These are phyloP conservation scores for Coniosporium apollinis DNA, from an alignment of 495 filamentous ascomycete genomes.

Conservation along the genomic window DNA sequence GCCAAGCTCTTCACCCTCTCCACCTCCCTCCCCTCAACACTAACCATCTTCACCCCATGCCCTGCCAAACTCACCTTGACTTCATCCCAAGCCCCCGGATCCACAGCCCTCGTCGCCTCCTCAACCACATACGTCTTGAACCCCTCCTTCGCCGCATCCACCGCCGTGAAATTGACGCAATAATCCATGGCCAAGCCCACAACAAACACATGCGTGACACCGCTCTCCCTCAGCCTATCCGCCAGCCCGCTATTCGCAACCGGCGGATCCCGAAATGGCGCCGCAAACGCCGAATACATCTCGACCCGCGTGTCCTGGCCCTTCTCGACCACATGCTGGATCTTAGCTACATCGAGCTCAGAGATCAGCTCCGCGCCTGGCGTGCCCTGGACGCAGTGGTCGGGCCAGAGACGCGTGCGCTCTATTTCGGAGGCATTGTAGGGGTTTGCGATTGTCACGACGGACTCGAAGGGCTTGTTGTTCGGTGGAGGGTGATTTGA, in stretches of 20 bases:
- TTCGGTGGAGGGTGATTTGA: conserved; percentile 50
- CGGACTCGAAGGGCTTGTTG: conserved; percentile 49
- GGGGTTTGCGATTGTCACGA: conserved; percentile 45
- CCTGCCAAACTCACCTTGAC: conserved; percentile 38
- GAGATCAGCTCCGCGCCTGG: conserved; percentile 57
- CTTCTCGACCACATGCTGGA: conserved; percentile 59
- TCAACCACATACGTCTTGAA: conserved; percentile 61
- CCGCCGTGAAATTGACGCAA: conserved; percentile 68
- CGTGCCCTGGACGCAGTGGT: conserved; percentile 68
- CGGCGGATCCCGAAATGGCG: conserved; percentile 45
- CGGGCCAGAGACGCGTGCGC: conserved; percentile 65
- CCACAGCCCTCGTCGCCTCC: conserved; percentile 61
- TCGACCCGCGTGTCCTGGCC: conserved; percentile 57
- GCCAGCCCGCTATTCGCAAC: conserved; percentile 37
- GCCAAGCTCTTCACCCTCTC: conserved; percentile 28
- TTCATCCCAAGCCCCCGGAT: conserved; percentile 37
- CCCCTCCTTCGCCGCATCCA: conserved; percentile 60
- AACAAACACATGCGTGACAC: conserved; percentile 62
- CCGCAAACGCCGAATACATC: conserved; percentile 83
- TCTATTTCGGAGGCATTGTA: conserved; percentile 43
- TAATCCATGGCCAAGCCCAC: conserved; percentile 79
- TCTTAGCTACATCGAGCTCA: conserved; percentile 43
- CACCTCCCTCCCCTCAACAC: conserved; percentile 30
- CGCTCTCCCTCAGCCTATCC: conserved; percentile 32
- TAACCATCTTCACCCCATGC: conserved; percentile 36